Evolutionary conservation across 441 rosid genomes (phyloP), one percentile per base, ranked within the genome.

Genomic region (Manihot esculenta): DNA sequence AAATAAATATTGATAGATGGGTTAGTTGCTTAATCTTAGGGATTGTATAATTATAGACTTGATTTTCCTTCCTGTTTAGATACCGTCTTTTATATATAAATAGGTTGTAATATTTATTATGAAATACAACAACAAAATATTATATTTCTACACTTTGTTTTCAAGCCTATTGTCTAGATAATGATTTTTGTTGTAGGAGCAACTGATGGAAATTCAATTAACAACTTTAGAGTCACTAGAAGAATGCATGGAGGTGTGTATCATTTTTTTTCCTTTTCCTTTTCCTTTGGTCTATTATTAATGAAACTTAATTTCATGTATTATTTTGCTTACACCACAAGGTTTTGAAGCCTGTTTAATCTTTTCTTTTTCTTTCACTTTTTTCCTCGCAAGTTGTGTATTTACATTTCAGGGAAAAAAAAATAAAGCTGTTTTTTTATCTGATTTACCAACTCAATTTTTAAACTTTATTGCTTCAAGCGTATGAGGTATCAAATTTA

Each of bases 171-270:
- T 64, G 42, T 18, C 2, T 24, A 30, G 10, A 3, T 35, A 35
- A 35, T 35, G 41, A 23, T 5, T n/a, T 53, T 24, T 27, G 49
- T 27, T 53, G 38, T 15, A 38, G 70, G 68, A 65, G 21, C 20
- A 1, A 10, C 0, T 1, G 7, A 53, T 8, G 14, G 61, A 41
- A 50, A 38, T 53, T 15, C 24, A 24, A 21, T 44, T 14, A 42
- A 27, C 5, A 14, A 64, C 23, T 20, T 20, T 72, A 26, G 69
- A 44, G 30, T 72, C 68, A 14, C 15, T 72, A 20, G 42, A 51
- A 10, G 54, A 51, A 38, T 62, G 74, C 62, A 62, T 51, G 10
- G 26, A 64, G 75, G 74, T 72, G 18, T 35, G 73, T 33, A 20
- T 12, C 35, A 62, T 23, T 14, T 68, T 42, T 7, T 21, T 15